Base-by-base conservation (phyloP, 2,329 filamentous ascomycete species). In the Catunica adiposa region DNA sequence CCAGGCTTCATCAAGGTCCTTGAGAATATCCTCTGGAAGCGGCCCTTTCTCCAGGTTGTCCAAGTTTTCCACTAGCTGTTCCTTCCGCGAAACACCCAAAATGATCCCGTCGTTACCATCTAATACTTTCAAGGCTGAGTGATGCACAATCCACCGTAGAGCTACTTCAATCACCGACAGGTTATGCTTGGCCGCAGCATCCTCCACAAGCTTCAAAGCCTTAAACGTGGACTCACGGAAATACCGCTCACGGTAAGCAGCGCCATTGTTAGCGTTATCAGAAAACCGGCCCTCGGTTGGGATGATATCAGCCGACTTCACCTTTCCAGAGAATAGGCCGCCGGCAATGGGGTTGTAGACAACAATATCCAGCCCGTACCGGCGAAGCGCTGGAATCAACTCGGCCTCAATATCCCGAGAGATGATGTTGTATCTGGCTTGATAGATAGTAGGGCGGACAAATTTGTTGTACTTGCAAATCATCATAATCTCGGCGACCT, bases 341-440 rank as follows among this genome's bases (percentile, higher is more conserved):
- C 86, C 87, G 1, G 86, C 86, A 55, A 90, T 72, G 1, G 86
- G 87, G 66, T 92, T 94, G 70, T 89, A 90, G 44, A 87, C 73
- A 6, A 90, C 86, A 48, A 92, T 75, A 60, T 89, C 83, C 22
- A 92, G 73, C 1, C 84, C 84, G 66, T 88, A 90, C 54, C 84
- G 78, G 22, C 79, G 79, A 64, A 84, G 89, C 22, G 81, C 80
- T 2, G 80, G 79, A 55, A 92, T 75, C 44, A 92, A 71, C 66
- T 92, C 86, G 0, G 77, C 66, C 66, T 92, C 87, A 60, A 90
- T 82, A 55, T 77, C 78, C 54, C 87, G 79, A 22, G 82, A 86
- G 61, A 89, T 85, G 57, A 78, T 79, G 67, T 90, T 90, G 69
- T 90, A 90, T 85, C 94, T 90, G 62, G 76, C 89, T 68, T 92